Conservation (phyloP, 192 early-diverging fungal species). For the Helicostylum pulchrum region DNA sequence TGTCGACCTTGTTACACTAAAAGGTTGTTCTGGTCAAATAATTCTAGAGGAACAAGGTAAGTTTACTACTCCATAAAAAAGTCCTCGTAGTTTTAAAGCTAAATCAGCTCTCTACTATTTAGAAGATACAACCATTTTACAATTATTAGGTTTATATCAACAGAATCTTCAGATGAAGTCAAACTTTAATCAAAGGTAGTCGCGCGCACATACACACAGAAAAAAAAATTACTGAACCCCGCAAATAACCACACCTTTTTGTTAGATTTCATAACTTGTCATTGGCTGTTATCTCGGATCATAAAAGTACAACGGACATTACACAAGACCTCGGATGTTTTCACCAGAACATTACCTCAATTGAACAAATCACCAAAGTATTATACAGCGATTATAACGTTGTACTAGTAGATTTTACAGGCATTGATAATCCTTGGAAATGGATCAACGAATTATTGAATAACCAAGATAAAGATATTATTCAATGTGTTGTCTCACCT, state of each 20-base stretch:
- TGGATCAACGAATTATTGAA: neutral
- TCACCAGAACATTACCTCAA: neutral
- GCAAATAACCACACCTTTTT: too few relatives aligned
- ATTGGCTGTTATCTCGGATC: constrained; percentile 1
- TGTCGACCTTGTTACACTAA: neutral
- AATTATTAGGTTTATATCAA: neutral
- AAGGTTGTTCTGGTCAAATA: constrained; percentile 12
- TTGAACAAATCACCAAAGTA: neutral
- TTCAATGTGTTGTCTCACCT: neutral
- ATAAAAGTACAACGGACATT: neutral
- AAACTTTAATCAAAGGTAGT: neutral
- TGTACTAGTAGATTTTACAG: constrained; percentile 6
- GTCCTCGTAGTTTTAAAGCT: too few relatives aligned
- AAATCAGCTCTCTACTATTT: too few relatives aligned
- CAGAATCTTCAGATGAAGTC: neutral
- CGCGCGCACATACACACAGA: neutral
- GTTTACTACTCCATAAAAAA: too few relatives aligned
- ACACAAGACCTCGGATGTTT: neutral
- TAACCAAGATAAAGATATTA: neutral
- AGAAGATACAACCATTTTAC: neutral
- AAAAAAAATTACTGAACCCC: too few relatives aligned
- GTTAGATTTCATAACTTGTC: neutral
- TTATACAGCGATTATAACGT: neutral
- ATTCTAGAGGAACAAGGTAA: neutral
- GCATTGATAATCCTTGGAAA: neutral